Evolutionary conservation across 305 asterid species (phyloP), one percentile per base, ranked within the genome.

Genomic region (Fraxinus dipetala): DNA sequence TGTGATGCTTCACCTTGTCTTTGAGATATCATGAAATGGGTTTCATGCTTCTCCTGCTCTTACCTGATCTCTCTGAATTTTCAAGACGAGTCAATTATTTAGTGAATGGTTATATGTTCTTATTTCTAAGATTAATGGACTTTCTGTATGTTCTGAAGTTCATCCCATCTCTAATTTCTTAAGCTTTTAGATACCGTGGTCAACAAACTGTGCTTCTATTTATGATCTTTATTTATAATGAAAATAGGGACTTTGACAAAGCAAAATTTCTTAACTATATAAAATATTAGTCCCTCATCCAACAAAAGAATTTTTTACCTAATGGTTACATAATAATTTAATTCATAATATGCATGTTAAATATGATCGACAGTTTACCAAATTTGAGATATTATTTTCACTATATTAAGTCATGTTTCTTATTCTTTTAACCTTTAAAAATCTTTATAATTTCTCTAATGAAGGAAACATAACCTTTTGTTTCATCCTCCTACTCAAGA

Each of bases 11-110:
- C 34, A 22, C 78, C 56, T 54, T 72, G 79, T 74, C 34, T 40
- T 43, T 69, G 73, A 74, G 45, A 65, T 73, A 16, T 75, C 67
- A 56, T 28, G 83, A 72, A 45, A 11, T 10, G 45, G 45, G 38
- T 61, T 40, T 65, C 34, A 59, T 56, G 10, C 32, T 14, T 72
- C 61, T 69, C 28, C 76, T 81, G 31, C 76, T 63, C 24, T 82
- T 36, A 54, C 10, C n/a, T 28, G 26, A 38, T 78, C 20, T 28
- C 38, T 35, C 72, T 72, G 84, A 40, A 73, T 35, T 78, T 32
- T 78, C 81, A 30, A 32, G 76, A 56, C 4, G n/a, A 13, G 75
- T 32, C 76, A 32, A 34, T 72, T 16, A 72, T 31, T 72, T 72
- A 16, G 34, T 30, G 75, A 69, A 69, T 34, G 1, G 22, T 72